These are phyloP conservation scores for Aegilops umbellulata DNA, from an alignment of 176 grass and related monocot genomes.

Conservation along the genomic window DNA sequence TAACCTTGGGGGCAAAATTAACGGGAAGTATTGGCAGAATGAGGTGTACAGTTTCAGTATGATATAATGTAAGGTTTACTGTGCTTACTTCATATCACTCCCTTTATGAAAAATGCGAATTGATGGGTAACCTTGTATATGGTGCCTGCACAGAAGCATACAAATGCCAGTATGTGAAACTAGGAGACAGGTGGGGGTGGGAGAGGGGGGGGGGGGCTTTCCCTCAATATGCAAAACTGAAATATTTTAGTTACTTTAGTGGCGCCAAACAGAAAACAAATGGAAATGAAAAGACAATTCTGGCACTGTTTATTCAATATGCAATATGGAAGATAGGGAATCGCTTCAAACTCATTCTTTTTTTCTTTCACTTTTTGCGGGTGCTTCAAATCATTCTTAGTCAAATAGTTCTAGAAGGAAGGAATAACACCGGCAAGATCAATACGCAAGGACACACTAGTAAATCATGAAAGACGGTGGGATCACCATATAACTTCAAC, in stretches of 20 bases:
- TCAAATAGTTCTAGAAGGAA: constrained; percentile 26
- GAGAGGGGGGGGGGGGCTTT: background rate
- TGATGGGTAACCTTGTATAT: constrained; percentile 96
- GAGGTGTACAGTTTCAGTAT: background rate
- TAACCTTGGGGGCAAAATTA: constrained; percentile 25
- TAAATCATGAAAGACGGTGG: background rate
- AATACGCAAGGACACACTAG: background rate
- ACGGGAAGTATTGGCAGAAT: constrained; percentile 9
- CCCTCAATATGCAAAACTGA: background rate
- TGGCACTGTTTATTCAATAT: background rate
- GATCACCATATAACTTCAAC: background rate
- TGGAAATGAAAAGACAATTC: background rate
- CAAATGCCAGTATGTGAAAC: background rate
- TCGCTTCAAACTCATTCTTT: background rate
- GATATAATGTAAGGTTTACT: background rate
- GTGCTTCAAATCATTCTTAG: background rate
- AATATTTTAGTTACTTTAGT: background rate
- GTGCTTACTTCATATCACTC: constrained; percentile 91
- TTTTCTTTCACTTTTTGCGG: too few relatives aligned
- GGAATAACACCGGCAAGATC: background rate
- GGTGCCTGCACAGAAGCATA: constrained; percentile 58
- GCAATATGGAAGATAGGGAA: background rate
- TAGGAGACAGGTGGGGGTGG: background rate
- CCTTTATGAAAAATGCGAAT: constrained; percentile 97
- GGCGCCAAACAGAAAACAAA: background rate